phyloP scores from a whole-genome alignment of 2,329 filamentous ascomycete genomes.

The Albifimbria verrucaria region DNA sequence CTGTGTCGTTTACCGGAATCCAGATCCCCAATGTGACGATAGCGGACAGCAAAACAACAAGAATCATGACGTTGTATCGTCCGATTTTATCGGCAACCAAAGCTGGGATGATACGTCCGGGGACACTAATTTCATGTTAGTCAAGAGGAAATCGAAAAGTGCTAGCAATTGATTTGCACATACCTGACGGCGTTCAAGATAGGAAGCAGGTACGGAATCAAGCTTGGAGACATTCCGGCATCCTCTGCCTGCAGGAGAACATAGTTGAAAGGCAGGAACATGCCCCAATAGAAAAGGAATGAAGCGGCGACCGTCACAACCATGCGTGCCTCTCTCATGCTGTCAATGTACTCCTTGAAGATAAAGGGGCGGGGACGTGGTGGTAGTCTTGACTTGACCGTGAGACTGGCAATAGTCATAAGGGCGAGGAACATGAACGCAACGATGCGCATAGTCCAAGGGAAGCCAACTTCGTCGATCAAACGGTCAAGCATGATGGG shows the following conservation, averaged over 20 bases:
- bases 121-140: conserved; percentile 32
- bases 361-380: conserved; percentile 43
- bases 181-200: conserved; percentile 56
- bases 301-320: conserved; percentile 38
- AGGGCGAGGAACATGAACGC: conserved; percentile 42
- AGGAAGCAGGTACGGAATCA: conserved; percentile 46
- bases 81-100: conserved; percentile 43
- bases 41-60: conserved; percentile 47
- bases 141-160: neutral
- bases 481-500: conserved; percentile 59
- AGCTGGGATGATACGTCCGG: conserved; percentile 50
- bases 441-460: conserved; percentile 46
- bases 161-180: conserved; percentile 10
- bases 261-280: conserved; percentile 54
- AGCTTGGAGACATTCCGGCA: conserved; percentile 35
- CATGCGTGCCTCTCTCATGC: conserved; percentile 44
- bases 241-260: conserved; percentile 44
- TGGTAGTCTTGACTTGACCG: conserved; percentile 35
- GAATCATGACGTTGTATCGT: conserved; percentile 46
- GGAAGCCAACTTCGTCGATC: conserved; percentile 41
- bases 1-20: conserved; percentile 46
- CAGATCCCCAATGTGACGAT: conserved; percentile 45
- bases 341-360: conserved; percentile 41
- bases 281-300: conserved; percentile 55
- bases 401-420: conserved; percentile 29